Evolutionary conservation across 2,329 filamentous ascomycete genomes (phyloP).

Genomic region (Verticillium nonalfalfae): DNA sequence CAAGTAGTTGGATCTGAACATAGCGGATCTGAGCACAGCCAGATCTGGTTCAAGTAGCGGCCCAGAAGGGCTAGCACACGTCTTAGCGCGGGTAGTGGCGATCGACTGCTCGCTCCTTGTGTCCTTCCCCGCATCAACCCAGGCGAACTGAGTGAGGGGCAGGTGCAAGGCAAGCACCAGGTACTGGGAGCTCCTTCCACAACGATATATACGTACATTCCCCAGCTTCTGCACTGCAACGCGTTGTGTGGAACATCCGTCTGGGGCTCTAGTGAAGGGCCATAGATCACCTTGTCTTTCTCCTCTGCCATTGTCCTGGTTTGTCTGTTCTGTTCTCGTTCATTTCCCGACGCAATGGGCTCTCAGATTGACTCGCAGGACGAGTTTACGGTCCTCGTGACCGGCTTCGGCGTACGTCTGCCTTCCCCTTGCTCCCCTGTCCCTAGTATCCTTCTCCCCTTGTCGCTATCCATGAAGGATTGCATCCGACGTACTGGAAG

Average conservation of each 20-base stretch:
- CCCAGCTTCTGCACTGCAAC: not conserved
- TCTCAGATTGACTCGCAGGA: conserved; percentile 29
- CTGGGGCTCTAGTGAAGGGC: not conserved
- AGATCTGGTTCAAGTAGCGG: not conserved
- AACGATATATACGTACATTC: not conserved
- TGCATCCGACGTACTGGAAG: too few relatives aligned
- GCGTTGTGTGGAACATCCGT: not conserved
- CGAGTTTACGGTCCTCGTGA: conserved; percentile 53
- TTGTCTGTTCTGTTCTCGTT: not conserved
- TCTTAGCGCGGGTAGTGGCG: not conserved
- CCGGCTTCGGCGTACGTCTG: conserved; percentile 51
- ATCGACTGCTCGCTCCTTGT: not conserved
- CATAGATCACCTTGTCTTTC: not conserved
- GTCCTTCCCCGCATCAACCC: not conserved
- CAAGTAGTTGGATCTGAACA: too few relatives aligned
- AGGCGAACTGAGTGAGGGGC: not conserved
- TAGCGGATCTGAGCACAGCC: too few relatives aligned
- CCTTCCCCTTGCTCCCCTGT: not conserved
- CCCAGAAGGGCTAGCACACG: not conserved
- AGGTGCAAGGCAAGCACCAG: not conserved
- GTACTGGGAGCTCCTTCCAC: not conserved
- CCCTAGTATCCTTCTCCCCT: not conserved
- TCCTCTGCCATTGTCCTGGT: not conserved
- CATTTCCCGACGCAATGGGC: conserved; percentile 19
- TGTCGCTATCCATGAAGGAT: not conserved